Conservation (phyloP, 2,329 filamentous ascomycete species). For the Stemphylium vesicarium region DNA sequence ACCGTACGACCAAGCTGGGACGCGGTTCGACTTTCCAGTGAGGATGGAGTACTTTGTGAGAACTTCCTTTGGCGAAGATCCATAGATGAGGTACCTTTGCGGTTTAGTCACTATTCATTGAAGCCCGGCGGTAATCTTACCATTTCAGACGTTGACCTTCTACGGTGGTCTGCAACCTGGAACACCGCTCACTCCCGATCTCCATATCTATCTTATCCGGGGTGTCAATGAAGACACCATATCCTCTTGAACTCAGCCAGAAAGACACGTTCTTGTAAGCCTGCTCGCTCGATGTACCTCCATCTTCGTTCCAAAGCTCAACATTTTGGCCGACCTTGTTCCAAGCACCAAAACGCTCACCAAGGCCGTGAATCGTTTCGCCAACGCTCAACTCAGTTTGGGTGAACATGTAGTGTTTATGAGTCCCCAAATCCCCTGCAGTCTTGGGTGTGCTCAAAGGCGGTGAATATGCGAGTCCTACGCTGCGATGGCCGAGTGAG, state of each 20-base stretch:
- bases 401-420: constrained; percentile 55
- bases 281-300: constrained; percentile 71
- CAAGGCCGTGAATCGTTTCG: constrained; percentile 75
- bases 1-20: constrained; percentile 77
- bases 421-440: constrained; percentile 57
- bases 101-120: neutral
- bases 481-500: constrained; percentile 61
- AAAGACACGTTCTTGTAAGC: constrained; percentile 76
- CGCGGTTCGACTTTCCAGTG: constrained; percentile 68
- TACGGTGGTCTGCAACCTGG: constrained; percentile 71
- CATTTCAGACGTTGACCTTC: constrained; percentile 74
- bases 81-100: constrained; percentile 69
- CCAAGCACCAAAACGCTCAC: constrained; percentile 77
- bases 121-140: constrained; percentile 16
- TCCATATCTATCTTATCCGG: constrained; percentile 74
- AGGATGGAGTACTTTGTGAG: constrained; percentile 70
- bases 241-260: constrained; percentile 74
- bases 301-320: constrained; percentile 67
- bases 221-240: constrained; percentile 77
- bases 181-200: constrained; percentile 75
- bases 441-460: constrained; percentile 60
- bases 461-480: constrained; percentile 64
- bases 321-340: constrained; percentile 77
- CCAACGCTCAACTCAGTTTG: constrained; percentile 56
- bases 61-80: constrained; percentile 73